Evolutionary conservation across 2,329 filamentous ascomycete species (phyloP).

Genomic region (Alternaria dauci): DNA sequence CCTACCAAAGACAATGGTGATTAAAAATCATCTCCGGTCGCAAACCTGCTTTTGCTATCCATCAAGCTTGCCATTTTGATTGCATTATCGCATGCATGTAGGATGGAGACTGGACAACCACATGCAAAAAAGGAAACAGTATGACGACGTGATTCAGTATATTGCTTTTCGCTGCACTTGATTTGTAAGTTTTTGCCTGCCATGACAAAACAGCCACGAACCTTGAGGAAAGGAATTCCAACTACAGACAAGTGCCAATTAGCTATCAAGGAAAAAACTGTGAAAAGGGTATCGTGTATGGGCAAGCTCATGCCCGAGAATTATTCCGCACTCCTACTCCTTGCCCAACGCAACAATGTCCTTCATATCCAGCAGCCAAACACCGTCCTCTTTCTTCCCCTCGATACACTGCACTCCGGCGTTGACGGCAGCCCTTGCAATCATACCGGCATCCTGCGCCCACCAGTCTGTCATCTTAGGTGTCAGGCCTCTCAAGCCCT

Average conservation of each 20-base stretch:
- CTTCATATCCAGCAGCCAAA: slow-evolving; percentile 66
- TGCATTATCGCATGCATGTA: background rate
- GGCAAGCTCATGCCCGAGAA: background rate
- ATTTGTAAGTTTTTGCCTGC: too few relatives aligned
- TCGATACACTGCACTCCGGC: slow-evolving; percentile 63
- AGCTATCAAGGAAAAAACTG: accelerated
- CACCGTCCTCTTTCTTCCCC: slow-evolving; percentile 63
- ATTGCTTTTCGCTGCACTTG: background rate
- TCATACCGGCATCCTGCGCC: slow-evolving; percentile 77
- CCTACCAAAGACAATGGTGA: background rate
- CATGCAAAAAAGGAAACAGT: background rate
- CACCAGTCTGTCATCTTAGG: slow-evolving; percentile 67
- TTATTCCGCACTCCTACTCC: slow-evolving; percentile 15
- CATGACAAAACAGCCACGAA: background rate
- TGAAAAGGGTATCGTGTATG: background rate
- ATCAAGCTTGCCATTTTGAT: too few relatives aligned
- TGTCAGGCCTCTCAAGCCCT: slow-evolving; percentile 59
- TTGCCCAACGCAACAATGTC: slow-evolving; percentile 75
- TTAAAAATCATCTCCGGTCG: background rate
- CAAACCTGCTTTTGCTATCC: background rate
- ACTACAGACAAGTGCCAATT: accelerated
- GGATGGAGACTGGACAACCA: background rate
- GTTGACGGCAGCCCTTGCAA: slow-evolving; percentile 71
- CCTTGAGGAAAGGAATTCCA: background rate
- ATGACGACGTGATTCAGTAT: background rate